Base-by-base conservation (phyloP, 352 stramenopile genomes). In the Phytophthora fragariaefolia region DNA sequence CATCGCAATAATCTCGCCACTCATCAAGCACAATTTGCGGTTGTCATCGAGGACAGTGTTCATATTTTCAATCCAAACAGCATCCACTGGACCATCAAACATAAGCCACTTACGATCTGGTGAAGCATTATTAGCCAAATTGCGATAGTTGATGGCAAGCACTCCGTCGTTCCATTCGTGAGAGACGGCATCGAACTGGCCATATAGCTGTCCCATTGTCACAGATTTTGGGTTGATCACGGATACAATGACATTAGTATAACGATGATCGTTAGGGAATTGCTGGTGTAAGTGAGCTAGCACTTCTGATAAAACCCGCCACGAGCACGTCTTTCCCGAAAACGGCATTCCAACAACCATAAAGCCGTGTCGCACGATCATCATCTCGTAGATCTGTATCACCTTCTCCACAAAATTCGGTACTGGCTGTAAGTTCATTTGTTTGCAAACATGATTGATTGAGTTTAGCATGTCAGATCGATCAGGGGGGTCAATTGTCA, bases 381-480 rank as follows among this genome's bases (percentile, higher is more conserved):
- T 97, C 93, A 98, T 98, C 61, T 98, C 95, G 73, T 98, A 98
- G 32, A 98, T 95, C 63, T 98, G 92, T 52, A 98, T 95, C 10
- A 98, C 90, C 50, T 98, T 98, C 32, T 94, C 92, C 13, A 97
- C 85, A 71, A 98, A 98, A 51, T 93, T 96, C 1, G 82, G 73
- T 28, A 95, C 91, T 4, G 91, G 82, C 58, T 98, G 87, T n/a
- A 97, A 74, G 55, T 83, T 92, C 67, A 80, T 85, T n/a, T 76
- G 71, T 23, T 88, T 80, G 72, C 92, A 97, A 8, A 97, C 82
- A 0, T 76, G 51, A 56, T 94, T 67, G 49, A 98, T 96, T 5
- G 87, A 83, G 20, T 81, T 73, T 10, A 97, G 68, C 76, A 98
- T 96, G 15, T 96, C 90, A 9, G 67, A 85, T 67, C 75, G 86